A percentile compares a stretch with the other conserved stretches of the same genome.
Evolutionary conservation across 176 grass and related monocot species (phyloP).

Genomic region (Carex cristatella): DNA sequence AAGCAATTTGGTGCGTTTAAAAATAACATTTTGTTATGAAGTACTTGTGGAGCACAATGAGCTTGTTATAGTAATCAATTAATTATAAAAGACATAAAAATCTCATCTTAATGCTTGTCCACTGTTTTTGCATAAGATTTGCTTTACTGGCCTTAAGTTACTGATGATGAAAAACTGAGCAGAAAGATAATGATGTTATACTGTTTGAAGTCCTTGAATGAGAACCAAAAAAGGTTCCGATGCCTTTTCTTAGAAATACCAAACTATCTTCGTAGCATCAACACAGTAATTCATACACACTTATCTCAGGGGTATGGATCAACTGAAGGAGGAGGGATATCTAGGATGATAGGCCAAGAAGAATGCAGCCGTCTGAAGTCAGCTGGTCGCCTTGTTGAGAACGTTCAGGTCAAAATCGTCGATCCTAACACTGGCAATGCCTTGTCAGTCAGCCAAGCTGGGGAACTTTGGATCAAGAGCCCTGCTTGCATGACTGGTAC

Average conservation of each 20-base stretch:
- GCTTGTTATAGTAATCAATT: background rate
- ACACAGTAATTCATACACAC: background rate
- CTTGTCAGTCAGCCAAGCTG: slow-evolving; percentile 39
- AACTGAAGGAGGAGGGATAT: slow-evolving; percentile 50
- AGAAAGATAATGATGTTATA: background rate
- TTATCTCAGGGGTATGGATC: slow-evolving; percentile 52
- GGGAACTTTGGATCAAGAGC: slow-evolving; percentile 51
- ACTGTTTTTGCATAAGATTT: background rate
- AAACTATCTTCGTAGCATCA: background rate
- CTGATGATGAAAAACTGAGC: background rate
- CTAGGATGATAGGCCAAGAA: slow-evolving; percentile 38
- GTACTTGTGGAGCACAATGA: background rate
- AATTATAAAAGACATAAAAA: background rate
- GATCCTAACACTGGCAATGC: slow-evolving; percentile 30
- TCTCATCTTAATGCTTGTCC: background rate
- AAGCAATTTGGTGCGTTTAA: background rate
- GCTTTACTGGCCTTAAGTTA: background rate
- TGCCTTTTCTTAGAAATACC: background rate
- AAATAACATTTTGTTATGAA: background rate
- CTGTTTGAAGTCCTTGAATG: background rate
- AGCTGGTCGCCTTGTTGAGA: slow-evolving; percentile 29
- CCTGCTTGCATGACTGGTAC: slow-evolving; percentile 60
- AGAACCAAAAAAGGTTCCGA: background rate
- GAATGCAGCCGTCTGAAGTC: slow-evolving; percentile 50
- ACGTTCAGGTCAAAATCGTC: slow-evolving; percentile 50